Conservation (phyloP, 2,329 filamentous ascomycete genomes). For the Fusarium nanum region DNA sequence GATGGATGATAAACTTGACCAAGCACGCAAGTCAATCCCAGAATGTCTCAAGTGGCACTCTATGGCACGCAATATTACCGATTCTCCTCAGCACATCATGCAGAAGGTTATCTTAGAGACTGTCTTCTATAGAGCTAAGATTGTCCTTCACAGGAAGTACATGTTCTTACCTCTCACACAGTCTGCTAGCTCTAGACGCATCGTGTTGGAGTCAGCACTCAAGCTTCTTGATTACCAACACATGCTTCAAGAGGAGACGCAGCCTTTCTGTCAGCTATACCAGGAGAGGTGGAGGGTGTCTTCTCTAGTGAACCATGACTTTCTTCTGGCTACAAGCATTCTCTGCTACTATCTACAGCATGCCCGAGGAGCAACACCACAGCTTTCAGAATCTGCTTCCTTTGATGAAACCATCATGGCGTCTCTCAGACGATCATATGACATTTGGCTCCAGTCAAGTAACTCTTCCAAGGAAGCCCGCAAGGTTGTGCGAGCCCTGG, state of each 20-base stretch:
- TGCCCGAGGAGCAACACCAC: neutral
- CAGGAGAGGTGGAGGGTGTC: constrained; percentile 20
- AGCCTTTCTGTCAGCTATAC: constrained; percentile 15
- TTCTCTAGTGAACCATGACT: constrained; percentile 8
- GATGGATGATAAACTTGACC: constrained; percentile 6
- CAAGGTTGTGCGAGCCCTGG: constrained; percentile 5
- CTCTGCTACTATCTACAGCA: constrained; percentile 6
- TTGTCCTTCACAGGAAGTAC: constrained; percentile 12
- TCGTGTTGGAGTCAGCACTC: constrained; percentile 13
- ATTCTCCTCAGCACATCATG: constrained; percentile 9
- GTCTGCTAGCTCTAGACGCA: neutral
- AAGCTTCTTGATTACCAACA: constrained; percentile 15
- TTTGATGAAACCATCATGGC: neutral
- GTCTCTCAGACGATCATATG: neutral
- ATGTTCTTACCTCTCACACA: neutral
- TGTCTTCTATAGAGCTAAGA: constrained; percentile 3
- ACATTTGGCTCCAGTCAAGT: constrained; percentile 9
- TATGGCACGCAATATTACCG: constrained; percentile 8
- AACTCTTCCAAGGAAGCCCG: neutral
- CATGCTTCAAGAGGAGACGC: constrained; percentile 8
- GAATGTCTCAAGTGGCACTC: constrained; percentile 17
- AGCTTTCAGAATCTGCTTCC: neutral
- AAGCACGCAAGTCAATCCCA: constrained; percentile 2
- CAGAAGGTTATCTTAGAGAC: constrained; percentile 4
- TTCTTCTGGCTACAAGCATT: neutral